phyloP scores from a whole-genome alignment of 2,329 filamentous ascomycete species.

The Xylaria sp. region DNA sequence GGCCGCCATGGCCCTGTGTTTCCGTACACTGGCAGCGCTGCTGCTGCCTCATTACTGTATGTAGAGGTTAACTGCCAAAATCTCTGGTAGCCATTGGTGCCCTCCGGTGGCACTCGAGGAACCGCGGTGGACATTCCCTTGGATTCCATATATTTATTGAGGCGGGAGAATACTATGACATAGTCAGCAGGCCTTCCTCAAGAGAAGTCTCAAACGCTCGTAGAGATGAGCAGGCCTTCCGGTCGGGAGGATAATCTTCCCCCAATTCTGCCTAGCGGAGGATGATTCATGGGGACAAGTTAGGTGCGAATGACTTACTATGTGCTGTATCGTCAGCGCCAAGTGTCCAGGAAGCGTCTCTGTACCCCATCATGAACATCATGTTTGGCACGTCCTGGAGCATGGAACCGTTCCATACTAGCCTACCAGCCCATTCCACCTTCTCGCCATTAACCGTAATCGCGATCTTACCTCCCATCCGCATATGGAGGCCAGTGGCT shows the following conservation, averaged over 20 bases:
- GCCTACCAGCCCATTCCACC: conserved; percentile 57
- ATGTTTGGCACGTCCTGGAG: conserved; percentile 71
- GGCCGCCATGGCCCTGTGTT: conserved; percentile 36
- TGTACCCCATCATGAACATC: conserved; percentile 68
- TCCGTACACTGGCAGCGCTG: conserved; percentile 30
- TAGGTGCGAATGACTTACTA: conserved; percentile 25
- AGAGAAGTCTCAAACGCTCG: not conserved
- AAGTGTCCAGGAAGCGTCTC: conserved; percentile 70
- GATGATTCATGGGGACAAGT: not conserved
- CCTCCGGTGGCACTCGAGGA: conserved; percentile 54
- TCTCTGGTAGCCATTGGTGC: conserved; percentile 17
- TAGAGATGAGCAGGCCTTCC: not conserved
- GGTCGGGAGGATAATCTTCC: not conserved
- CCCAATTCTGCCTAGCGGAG: not conserved
- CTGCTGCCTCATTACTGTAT: conserved; percentile 25
- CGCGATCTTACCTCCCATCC: conserved; percentile 63
- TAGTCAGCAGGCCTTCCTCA: not conserved
- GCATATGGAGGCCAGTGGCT: conserved; percentile 70
- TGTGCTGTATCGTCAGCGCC: conserved; percentile 65
- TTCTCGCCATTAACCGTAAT: conserved; percentile 62
- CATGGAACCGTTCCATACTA: conserved; percentile 70
- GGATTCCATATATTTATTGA: conserved; percentile 62
- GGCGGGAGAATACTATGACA: conserved; percentile 56
- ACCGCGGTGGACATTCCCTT: conserved; percentile 56
- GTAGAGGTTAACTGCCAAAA: conserved; percentile 39